Evolutionary conservation across 805 yeast genomes (phyloP), one percentile per base, ranked within the genome.

Genomic region (Kodamaea jinghongensis): DNA sequence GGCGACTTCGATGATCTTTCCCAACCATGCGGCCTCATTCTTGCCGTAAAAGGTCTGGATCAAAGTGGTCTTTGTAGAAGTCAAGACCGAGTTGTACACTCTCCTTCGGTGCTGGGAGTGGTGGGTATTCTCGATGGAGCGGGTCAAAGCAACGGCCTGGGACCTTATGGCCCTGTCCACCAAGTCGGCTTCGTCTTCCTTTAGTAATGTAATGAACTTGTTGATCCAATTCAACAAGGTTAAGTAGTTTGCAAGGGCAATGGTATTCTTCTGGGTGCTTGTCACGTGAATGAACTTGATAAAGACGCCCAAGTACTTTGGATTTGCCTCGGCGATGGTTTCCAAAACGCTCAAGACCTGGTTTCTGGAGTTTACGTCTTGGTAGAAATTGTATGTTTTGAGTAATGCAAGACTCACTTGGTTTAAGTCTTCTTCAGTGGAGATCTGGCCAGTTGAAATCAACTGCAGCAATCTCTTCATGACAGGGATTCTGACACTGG

Each of bases 221-320:
- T 71, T 67, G 33, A 69, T 59, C 89, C 90, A 84, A 12, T 70
- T 67, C 29, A 84, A 61, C 17, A 84, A 58, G 20, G 81, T 71
- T 46, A 79, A 55, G 44, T 80, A 64, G 56, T 79, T 86, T 2
- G 76, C 64, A 4, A 73, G 55, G 1, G 91, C 84, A 42, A 73
- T 65, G n/a, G 70, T 50, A 12, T 51, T 50, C 11, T 45, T 49
- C 2, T 61, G 58, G 14, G 49, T 54, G 2, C 51, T 44, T 5
- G 70, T 52, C 13, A 58, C 48, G 8, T 55, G 54, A 31, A 79
- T 63, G 49, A 66, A 76, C 25, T 62, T 65, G 17, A 58, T 46
- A 39, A 72, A 71, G 7, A 55, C 61, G 13, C 55, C 48, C 51
- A 63, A 52, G 42, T 65, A 60, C n/a, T 54, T 47, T n/a, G 53